Base-by-base conservation (phyloP, 2,329 filamentous ascomycete species). In the Claviceps sorghi region DNA sequence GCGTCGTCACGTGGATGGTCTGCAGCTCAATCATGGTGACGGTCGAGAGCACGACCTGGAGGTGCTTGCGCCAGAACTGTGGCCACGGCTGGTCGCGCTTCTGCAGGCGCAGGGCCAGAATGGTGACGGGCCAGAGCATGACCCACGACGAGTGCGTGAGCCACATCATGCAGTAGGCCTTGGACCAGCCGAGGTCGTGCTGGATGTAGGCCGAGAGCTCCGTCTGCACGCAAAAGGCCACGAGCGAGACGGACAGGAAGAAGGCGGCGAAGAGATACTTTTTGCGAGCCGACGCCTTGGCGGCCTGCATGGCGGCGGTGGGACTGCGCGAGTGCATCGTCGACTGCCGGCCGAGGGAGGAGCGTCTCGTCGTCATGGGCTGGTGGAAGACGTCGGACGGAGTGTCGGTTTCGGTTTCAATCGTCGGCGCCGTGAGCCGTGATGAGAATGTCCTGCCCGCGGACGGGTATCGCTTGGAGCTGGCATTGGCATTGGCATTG, bases 161-260 rank as follows among this genome's bases (percentile, higher is more conserved):
- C 69, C 95, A 96, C 76, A 98, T 80, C 93, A 98, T 98, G 74
- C 88, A 95, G 72, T 96, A 98, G n/a, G 93, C 88, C 73, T 98
- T 98, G 71, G 94, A 81, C 93, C 93, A 98, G 57, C 86, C 82
- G 57, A 96, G 71, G 55, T 93, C 83, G 65, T 91, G 84, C 71
- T 97, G 91, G 55, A 98, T 93, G 70, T 96, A 90, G 10, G 94
- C 83, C 11, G 90, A 91, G 51, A 95, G 88, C 74, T 97, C 91
- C 3, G 93, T 97, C 77, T 98, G 93, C 6, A 95, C 74, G 48
- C 88, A 88, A 66, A 98, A 98, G 63, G 86, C 85, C 54, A 95
- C 72, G 62, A 98, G 74, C 64, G 86, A 93, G 59, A 96, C 65
- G 32, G 84, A 69, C 55, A 98, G 76, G 68, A 96, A 96, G 58